Evolutionary conservation across 306 rosid species (phyloP), one percentile per base, ranked within the genome.

Genomic region (Urtica urens): DNA sequence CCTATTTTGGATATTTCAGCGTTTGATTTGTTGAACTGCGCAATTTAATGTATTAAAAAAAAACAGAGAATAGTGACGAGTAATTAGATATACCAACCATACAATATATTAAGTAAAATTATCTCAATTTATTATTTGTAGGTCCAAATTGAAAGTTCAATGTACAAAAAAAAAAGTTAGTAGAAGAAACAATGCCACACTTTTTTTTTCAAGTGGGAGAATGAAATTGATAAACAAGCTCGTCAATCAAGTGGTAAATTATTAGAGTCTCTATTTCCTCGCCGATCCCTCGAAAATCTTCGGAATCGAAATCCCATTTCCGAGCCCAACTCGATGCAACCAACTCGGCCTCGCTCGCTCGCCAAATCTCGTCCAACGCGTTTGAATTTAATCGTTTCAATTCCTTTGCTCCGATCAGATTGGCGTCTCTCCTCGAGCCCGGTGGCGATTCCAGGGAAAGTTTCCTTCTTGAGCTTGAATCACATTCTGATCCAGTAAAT

Each of bases 241-340:
- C 99, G 23, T 68, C 62, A 42, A 90, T 30, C 57, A 90, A 60
- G n/a, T 74, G 59, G 51, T 62, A 59, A 48, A 82, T 62, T 49
- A 85, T 67, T 26, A 46, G 51, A 1, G 64, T 61, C 65, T 73
- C 94, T 47, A 82, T 55, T 52, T 78, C 82, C 29, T 56, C 93
- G 52, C 61, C 53, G 38, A 85, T 23, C 18, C 67, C 48, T 46
- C 65, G 72, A 54, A 63, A 28, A 38, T 72, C 76, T 31, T 66
- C 57, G 10, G 61, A 34, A 29, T 68, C 63, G 51, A 60, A 58
- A 47, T 30, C 51, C 18, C 31, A 46, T 33, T 38, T 56, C 21
- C 35, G 21, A 10, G 60, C 45, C 71, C 76, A 69, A 53, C 31
- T 70, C 49, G 86, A 62, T 29, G 50, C 72, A 10, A 14, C 26